A percentile compares a stretch with the other conserved stretches of the same genome.
These are phyloP conservation scores for Bruguiera parviflora DNA, from an alignment of 345 rosid species.

Conservation along the genomic window DNA sequence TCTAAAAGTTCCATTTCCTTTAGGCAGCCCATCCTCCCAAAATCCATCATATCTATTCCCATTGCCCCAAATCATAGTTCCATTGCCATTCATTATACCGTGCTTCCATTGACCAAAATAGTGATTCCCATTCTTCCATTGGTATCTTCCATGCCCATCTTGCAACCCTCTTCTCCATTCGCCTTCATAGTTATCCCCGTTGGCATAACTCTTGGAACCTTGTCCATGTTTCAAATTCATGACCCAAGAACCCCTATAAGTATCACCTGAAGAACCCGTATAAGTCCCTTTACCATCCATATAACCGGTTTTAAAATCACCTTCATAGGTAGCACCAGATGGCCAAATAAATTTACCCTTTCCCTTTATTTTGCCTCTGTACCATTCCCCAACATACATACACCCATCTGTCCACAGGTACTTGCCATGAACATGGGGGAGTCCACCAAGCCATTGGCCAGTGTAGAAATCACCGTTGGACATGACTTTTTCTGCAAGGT, in stretches of 20 bases:
- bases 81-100: slow-evolving; percentile 73
- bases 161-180: slow-evolving; percentile 85
- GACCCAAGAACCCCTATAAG: slow-evolving; percentile 77
- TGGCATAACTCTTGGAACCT: slow-evolving; percentile 62
- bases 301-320: slow-evolving; percentile 80
- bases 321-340: slow-evolving; percentile 89
- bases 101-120: slow-evolving; percentile 82
- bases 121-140: slow-evolving; percentile 74
- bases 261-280: slow-evolving; percentile 60
- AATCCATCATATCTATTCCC: slow-evolving; percentile 87
- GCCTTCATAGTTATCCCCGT: slow-evolving; percentile 81
- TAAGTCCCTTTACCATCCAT: slow-evolving; percentile 96
- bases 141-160: slow-evolving; percentile 86
- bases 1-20: slow-evolving; percentile 77
- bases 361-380: slow-evolving; percentile 63
- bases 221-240: slow-evolving; percentile 89
- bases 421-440: slow-evolving; percentile 84
- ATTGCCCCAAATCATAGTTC: slow-evolving; percentile 76
- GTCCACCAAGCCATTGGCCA: slow-evolving; percentile 62
- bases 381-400: slow-evolving; percentile 93
- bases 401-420: slow-evolving; percentile 92
- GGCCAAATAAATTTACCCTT: slow-evolving; percentile 93
- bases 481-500: slow-evolving; percentile 53
- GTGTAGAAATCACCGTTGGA: slow-evolving; percentile 82
- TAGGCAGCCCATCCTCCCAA: slow-evolving; percentile 88